Base-by-base conservation (phyloP, 352 stramenopile species). In the Globisporangium parvum region DNA sequence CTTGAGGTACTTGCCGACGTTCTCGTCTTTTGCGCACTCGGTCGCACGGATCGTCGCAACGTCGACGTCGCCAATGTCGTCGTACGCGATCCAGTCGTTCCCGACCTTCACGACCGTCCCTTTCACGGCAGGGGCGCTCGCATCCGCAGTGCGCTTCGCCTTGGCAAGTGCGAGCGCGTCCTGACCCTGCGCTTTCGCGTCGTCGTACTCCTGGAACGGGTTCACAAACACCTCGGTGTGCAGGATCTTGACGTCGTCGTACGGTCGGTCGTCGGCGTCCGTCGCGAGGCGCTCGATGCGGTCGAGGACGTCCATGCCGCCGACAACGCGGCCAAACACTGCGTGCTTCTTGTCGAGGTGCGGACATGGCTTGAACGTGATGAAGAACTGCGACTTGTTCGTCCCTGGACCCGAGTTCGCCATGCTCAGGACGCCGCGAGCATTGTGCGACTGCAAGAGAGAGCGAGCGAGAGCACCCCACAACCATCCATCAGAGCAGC, bases 311-410 rank as follows among this genome's bases (percentile, higher is more conserved):
- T 87, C 80, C 58, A 98, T 71, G 3, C 96, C 96, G 35, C 96
- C 84, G 9, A 99, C 81, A 39, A 99, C 91, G 47, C 76, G 76
- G 17, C 85, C 97, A 88, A 99, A 99, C 0, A 99, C 88, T 9
- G 85, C 85, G 76, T 99, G 97, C 53, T 98, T 98, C 62, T 97
- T 97, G 81, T 99, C 94, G n/a, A 99, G 75, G 71, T 99, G 96
- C n/a, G 75, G 56, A 54, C 85, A 97, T 10, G 78, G 77, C 65
- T 97, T 95, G 66, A 98, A 99, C 2, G 96, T 99, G 59, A 99
- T 96, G 70, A 99, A 99, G 72, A 99, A 99, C 82, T 99, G 97
- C n/a, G 89, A 96, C 28, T 85, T 87, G 70, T 98, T 99, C 2
- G 93, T 98, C 23, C 93, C 78, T n/a, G 87, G 81, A 10, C 96